Conservation (phyloP, 306 rosid species). For the Castanea sativa region DNA sequence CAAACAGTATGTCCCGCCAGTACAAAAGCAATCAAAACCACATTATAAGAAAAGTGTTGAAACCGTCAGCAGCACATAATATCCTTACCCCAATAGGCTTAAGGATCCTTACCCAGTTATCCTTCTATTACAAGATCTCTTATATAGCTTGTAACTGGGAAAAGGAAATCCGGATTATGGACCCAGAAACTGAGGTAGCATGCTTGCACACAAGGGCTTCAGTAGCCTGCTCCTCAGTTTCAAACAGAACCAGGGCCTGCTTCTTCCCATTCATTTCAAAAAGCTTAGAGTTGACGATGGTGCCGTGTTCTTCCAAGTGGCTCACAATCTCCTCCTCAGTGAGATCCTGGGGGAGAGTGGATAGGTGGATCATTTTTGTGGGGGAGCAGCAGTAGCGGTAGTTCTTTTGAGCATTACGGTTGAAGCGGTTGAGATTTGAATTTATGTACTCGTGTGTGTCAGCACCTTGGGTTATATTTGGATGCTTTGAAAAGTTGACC, state of each 20-base stretch:
- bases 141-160: slow-evolving; percentile 85
- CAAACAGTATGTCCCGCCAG: slow-evolving; percentile 36
- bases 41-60: slow-evolving; percentile 50
- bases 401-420: slow-evolving; percentile 98
- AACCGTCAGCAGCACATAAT: slow-evolving; percentile 51
- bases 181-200: slow-evolving; percentile 75
- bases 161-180: slow-evolving; percentile 82
- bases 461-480: slow-evolving; percentile 89
- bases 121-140: slow-evolving; percentile 22
- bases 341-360: slow-evolving; percentile 88
- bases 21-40: slow-evolving; percentile 50
- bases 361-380: slow-evolving; percentile 84
- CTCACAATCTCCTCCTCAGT: slow-evolving; percentile 79
- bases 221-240: slow-evolving; percentile 92
- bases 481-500: slow-evolving; percentile 92
- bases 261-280: slow-evolving; percentile 99
- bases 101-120: slow-evolving; percentile 36
- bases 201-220: slow-evolving; percentile 99
- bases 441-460: slow-evolving; percentile 84
- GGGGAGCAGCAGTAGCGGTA: slow-evolving; percentile 98
- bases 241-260: slow-evolving; percentile 87
- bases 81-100: slow-evolving; percentile 46
- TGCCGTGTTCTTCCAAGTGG: slow-evolving; percentile 79
- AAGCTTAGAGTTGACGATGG: slow-evolving; percentile 72
- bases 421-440: slow-evolving; percentile 95